phyloP scores from a whole-genome alignment of 495 filamentous ascomycete species.

The Neurospora cerealis region DNA sequence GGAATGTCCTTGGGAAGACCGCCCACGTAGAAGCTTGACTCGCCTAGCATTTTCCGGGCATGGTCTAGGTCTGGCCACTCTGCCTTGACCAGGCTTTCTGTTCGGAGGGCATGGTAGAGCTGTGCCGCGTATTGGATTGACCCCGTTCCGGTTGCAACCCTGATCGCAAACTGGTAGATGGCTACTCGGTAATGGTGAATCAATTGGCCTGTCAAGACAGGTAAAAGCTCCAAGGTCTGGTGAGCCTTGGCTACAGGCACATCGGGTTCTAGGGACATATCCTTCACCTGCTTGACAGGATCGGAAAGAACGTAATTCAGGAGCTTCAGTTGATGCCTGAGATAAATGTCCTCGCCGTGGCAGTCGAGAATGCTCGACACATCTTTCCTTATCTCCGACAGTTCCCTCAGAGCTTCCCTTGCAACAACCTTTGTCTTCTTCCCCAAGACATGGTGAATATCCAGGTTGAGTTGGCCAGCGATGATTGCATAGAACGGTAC shows the following conservation, averaged over 20 bases:
- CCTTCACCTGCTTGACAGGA: background rate
- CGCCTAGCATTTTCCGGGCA: background rate
- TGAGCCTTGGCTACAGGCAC: background rate
- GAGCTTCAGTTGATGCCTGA: background rate
- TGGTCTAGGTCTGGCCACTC: background rate
- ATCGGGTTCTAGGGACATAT: background rate
- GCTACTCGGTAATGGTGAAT: background rate
- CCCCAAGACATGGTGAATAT: background rate
- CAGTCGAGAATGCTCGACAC: background rate
- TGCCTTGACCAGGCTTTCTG: background rate
- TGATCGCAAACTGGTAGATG: background rate
- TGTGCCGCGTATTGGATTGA: background rate
- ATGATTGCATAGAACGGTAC: background rate
- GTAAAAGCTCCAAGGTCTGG: background rate
- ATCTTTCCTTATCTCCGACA: background rate
- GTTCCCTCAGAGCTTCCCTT: background rate
- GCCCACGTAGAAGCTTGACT: background rate
- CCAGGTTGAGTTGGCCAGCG: background rate
- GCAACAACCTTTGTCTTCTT: background rate
- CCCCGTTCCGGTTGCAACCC: background rate
- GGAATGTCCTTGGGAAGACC: background rate
- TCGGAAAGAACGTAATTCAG: background rate
- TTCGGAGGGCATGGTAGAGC: background rate
- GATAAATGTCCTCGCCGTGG: background rate
- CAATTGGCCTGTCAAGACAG: background rate